These are phyloP conservation scores for Rhodomyrtus psidioides DNA, from an alignment of 441 rosid species.

Conservation along the genomic window DNA sequence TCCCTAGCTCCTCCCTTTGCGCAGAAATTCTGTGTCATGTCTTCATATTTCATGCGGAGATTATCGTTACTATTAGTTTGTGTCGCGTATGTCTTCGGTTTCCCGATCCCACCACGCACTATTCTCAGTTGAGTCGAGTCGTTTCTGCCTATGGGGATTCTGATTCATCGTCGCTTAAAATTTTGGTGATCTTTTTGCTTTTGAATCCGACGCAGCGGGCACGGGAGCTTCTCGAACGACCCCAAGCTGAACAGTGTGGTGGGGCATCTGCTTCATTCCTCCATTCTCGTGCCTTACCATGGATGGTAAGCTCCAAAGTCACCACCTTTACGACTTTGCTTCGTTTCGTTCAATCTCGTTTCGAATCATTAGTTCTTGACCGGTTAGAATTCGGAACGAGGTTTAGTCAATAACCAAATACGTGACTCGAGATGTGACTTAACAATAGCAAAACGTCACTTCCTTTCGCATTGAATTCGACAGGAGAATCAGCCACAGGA, in stretches of 20 bases:
- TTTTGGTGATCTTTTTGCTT: not conserved
- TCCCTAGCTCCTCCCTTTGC: not conserved
- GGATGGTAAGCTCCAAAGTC: slow-evolving; percentile 48
- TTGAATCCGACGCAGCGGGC: slow-evolving; percentile 42
- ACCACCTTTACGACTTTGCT: not conserved
- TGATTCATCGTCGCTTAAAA: too few relatives aligned
- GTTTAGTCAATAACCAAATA: not conserved
- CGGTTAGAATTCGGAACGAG: not conserved
- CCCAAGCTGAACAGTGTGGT: slow-evolving; percentile 53
- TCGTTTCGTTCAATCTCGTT: too few relatives aligned
- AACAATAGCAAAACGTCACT: not conserved
- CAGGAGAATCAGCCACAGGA: slow-evolving; percentile 10
- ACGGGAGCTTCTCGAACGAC: slow-evolving; percentile 83
- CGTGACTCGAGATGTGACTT: not conserved
- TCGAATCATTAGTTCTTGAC: too few relatives aligned
- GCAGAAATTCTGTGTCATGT: not conserved
- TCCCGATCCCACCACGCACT: not conserved
- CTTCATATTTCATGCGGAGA: not conserved
- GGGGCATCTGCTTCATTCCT: slow-evolving; percentile 80
- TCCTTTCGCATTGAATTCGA: not conserved
- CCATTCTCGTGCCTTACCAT: slow-evolving; percentile 88
- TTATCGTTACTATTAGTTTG: not conserved
- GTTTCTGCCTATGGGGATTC: too few relatives aligned
- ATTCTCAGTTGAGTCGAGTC: not conserved
- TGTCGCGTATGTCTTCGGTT: not conserved